Conservation (phyloP, 2,329 filamentous ascomycete genomes). For the Plenodomus biglobosus region DNA sequence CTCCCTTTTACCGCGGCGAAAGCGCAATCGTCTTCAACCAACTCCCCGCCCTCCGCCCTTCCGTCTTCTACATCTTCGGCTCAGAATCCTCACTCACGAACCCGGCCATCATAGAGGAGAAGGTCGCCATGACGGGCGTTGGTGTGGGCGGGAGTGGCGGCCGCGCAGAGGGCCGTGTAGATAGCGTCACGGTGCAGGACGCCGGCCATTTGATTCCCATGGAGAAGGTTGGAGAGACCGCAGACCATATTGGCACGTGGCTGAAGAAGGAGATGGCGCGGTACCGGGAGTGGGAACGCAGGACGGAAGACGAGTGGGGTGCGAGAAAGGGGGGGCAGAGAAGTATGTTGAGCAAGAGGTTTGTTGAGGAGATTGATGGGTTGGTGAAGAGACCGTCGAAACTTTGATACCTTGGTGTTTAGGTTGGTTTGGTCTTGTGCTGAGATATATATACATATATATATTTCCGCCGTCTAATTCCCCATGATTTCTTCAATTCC, state of each 20-base stretch:
- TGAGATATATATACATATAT: too few relatives aligned
- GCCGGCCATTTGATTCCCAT: conserved; percentile 82
- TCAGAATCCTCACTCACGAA: conserved; percentile 57
- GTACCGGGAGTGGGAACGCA: conserved; percentile 40
- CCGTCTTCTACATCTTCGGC: conserved; percentile 67
- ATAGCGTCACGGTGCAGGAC: conserved; percentile 63
- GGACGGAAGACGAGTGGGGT: conserved; percentile 38
- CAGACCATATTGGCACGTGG: conserved; percentile 52
- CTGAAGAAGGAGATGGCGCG: conserved; percentile 41
- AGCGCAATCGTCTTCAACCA: conserved; percentile 57
- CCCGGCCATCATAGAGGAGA: conserved; percentile 56
- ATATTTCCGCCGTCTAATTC: too few relatives aligned
- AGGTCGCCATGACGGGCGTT: conserved; percentile 64
- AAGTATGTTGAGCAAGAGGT: conserved; percentile 30
- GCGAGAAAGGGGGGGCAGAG: conserved; percentile 33
- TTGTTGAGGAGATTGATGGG: conserved; percentile 32
- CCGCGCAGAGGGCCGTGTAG: conserved; percentile 65
- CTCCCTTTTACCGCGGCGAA: conserved; percentile 69
- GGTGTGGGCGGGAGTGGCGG: conserved; percentile 70
- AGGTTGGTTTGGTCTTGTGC: too few relatives aligned
- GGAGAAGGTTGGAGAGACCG: conserved; percentile 71
- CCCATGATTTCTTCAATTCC: too few relatives aligned
- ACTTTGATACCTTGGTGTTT: conserved; percentile 8
- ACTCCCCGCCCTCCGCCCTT: conserved; percentile 64
- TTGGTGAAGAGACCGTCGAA: conserved; percentile 28